Conservation (phyloP, 331 rosid genomes). For the Acacia concinna region DNA sequence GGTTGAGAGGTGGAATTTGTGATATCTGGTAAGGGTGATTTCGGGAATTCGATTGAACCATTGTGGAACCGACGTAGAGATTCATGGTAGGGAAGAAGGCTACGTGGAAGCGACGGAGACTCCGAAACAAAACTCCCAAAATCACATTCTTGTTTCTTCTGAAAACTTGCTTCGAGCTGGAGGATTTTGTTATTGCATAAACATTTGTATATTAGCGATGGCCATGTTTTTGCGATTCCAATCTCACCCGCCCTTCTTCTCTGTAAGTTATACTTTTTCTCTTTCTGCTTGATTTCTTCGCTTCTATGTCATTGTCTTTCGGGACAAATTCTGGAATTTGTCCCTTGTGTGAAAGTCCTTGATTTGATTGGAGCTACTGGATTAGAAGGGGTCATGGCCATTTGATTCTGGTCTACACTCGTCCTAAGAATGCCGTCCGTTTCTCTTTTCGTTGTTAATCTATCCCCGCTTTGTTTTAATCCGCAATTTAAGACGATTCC, state of each 20-base stretch:
- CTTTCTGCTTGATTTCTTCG: not conserved
- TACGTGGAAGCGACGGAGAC: slow-evolving; percentile 37
- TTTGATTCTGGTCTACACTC: not conserved
- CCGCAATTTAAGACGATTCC: not conserved
- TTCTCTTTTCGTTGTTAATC: not conserved
- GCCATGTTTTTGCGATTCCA: slow-evolving; percentile 43
- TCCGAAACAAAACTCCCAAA: not conserved
- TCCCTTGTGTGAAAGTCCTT: not conserved
- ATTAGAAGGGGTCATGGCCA: not conserved
- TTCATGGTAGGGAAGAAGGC: slow-evolving; percentile 31
- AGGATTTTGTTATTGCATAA: not conserved
- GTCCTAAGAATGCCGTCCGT: not conserved
- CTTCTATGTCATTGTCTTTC: not conserved
- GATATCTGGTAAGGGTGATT: not conserved
- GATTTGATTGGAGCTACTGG: not conserved
- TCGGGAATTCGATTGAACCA: not conserved
- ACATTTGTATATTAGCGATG: not conserved
- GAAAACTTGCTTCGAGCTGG: not conserved
- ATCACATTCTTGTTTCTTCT: not conserved
- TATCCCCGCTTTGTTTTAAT: not conserved
- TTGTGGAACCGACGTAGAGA: not conserved
- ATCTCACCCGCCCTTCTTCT: slow-evolving; percentile 26
- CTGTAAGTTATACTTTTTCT: slow-evolving; percentile 39
- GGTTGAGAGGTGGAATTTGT: not conserved
- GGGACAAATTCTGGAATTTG: not conserved